phyloP scores from a whole-genome alignment of 768 basidiomycete genomes.

The Phaeolepiota aurea region DNA sequence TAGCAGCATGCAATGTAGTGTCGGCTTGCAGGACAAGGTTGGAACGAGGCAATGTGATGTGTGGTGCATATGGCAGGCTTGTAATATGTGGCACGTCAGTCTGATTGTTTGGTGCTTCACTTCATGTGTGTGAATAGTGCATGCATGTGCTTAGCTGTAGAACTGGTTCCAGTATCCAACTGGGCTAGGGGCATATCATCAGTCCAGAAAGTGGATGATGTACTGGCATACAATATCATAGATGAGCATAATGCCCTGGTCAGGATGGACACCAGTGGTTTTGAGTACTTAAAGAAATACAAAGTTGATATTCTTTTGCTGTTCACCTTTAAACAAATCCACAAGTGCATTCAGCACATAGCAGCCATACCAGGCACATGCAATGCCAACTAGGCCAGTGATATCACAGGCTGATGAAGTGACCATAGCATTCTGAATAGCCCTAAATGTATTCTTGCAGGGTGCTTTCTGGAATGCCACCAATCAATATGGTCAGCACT shows the following conservation, averaged over 20 bases:
- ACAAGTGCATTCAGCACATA: conserved; percentile 9
- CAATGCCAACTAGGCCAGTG: conserved; percentile 10
- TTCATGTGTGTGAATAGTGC: no score
- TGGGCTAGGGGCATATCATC: no score
- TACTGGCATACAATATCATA: conserved; percentile 13
- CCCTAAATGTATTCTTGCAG: conserved; percentile 10
- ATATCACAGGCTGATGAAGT: conserved; percentile 7
- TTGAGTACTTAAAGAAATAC: background rate
- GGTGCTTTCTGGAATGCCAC: conserved; percentile 6
- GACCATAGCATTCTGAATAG: conserved; percentile 5
- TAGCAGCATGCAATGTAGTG: no score
- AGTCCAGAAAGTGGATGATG: conserved; percentile 4
- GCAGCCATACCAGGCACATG: conserved; percentile 12
- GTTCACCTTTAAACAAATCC: conserved; percentile 13
- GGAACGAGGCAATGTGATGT: no score
- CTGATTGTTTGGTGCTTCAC: no score
- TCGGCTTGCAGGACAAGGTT: no score
- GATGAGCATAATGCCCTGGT: conserved; percentile 7
- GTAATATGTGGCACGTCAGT: no score
- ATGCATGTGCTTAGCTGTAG: no score
- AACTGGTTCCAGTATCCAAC: no score
- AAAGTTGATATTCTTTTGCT: conserved; percentile 14
- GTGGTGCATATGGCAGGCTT: no score
- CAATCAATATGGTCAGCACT: background rate
- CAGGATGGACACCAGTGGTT: conserved; percentile 3